Conservation (phyloP, 768 basidiomycete species). For the Phaffia australis region DNA sequence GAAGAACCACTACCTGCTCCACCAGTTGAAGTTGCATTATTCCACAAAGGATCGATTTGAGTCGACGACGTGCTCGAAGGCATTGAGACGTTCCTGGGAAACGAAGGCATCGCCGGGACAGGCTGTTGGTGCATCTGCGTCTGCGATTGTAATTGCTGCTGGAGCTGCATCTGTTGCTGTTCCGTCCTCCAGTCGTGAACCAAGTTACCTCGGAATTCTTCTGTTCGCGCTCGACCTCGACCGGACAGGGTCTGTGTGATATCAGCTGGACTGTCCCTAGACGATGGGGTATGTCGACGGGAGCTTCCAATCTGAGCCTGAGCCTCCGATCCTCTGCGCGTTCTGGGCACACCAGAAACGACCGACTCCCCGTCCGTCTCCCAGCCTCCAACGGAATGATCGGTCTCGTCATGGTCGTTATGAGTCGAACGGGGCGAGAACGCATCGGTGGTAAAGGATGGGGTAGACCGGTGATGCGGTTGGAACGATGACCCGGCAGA, state of each 20-base stretch:
- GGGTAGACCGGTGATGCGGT: not conserved
- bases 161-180: conserved; percentile 33
- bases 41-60: conserved; percentile 13
- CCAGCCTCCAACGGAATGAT: conserved; percentile 8
- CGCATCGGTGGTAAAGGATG: conserved; percentile 2
- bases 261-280: conserved; percentile 41
- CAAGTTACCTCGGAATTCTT: conserved; percentile 53
- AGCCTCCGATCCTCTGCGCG: conserved; percentile 16
- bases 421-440: conserved; percentile 5
- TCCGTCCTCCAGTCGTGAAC: conserved; percentile 56
- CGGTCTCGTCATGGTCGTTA: conserved; percentile 9
- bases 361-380: conserved; percentile 10
- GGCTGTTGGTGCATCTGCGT: not conserved
- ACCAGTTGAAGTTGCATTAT: not conserved
- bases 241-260: conserved; percentile 43
- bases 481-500: not conserved
- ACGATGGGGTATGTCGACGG: conserved; percentile 12
- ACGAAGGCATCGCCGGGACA: conserved; percentile 1
- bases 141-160: not conserved
- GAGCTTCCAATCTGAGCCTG: not conserved
- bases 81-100: conserved; percentile 17
- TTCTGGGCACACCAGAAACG: conserved; percentile 6
- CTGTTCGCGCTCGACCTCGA: conserved; percentile 57
- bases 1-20: not conserved
- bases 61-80: conserved; percentile 14